A percentile compares a stretch with the other conserved stretches of the same genome.
Conservation (phyloP, 352 stramenopile species). For the Phytophthora ohioensis region DNA sequence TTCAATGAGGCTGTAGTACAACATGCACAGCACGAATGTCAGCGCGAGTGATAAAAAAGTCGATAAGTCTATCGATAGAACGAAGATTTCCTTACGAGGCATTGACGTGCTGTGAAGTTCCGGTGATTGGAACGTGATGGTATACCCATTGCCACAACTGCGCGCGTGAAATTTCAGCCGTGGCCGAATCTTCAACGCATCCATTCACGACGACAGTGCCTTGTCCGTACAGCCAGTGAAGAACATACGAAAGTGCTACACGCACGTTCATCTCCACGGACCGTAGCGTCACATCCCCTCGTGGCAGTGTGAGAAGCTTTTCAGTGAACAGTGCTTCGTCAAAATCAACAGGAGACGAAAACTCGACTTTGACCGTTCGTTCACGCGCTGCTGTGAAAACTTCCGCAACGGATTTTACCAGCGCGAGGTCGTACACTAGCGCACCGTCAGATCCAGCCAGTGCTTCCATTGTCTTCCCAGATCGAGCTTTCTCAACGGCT, state of each 20-base stretch:
- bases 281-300: slow-evolving; percentile 72
- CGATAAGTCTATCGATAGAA: neutral
- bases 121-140: slow-evolving; percentile 59
- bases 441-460: slow-evolving; percentile 93
- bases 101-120: slow-evolving; percentile 36
- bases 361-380: slow-evolving; percentile 1
- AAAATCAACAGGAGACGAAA: slow-evolving; percentile 2
- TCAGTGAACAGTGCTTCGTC: slow-evolving; percentile 53
- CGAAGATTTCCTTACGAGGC: slow-evolving; percentile 42
- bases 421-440: slow-evolving; percentile 93
- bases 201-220: slow-evolving; percentile 93
- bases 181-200: slow-evolving; percentile 95
- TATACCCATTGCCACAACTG: slow-evolving; percentile 92
- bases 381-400: slow-evolving; percentile 27
- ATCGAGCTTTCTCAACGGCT: slow-evolving; percentile 80
- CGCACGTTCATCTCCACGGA: slow-evolving; percentile 89
- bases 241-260: slow-evolving; percentile 91
- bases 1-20: slow-evolving; percentile 52
- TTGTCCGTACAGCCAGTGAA: slow-evolving; percentile 91
- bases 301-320: slow-evolving; percentile 63
- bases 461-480: slow-evolving; percentile 91
- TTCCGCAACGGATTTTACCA: slow-evolving; percentile 78
- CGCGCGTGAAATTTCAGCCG: slow-evolving; percentile 93
- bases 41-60: neutral
- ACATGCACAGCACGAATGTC: slow-evolving; percentile 6